Evolutionary conservation across 106 monocot species (phyloP).

Genomic region (Allium sativum): DNA sequence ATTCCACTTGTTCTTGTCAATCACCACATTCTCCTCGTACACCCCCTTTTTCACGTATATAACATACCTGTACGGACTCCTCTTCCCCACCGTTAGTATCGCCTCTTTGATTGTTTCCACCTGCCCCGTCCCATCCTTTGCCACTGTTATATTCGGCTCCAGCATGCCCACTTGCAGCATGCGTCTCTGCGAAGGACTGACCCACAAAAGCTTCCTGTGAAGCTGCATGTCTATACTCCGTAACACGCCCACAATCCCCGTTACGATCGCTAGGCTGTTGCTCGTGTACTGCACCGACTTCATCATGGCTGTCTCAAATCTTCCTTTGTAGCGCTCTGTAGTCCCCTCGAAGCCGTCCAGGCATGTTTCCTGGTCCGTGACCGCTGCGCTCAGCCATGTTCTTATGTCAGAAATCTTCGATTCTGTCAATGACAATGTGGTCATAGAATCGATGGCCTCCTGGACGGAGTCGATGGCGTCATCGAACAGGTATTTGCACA

Average conservation of each 20-base stretch:
- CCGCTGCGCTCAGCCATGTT: slow-evolving; percentile 36
- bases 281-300: slow-evolving; percentile 29
- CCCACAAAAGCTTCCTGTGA: slow-evolving; percentile 30
- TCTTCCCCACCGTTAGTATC: slow-evolving; percentile 19
- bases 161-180: neutral
- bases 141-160: slow-evolving; percentile 40
- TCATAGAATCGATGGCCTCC: neutral
- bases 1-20: too few relatives aligned
- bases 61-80: slow-evolving; percentile 1
- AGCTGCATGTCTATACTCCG: slow-evolving; percentile 8
- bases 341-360: slow-evolving; percentile 43
- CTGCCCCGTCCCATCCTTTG: slow-evolving; percentile 33
- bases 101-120: slow-evolving; percentile 41
- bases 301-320: slow-evolving; percentile 26
- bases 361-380: slow-evolving; percentile 31
- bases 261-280: slow-evolving; percentile 30
- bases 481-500: slow-evolving; percentile 39
- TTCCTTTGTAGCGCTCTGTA: slow-evolving; percentile 1
- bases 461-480: slow-evolving; percentile 10
- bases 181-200: slow-evolving; percentile 8
- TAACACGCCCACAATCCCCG: slow-evolving; percentile 14
- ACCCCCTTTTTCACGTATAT: too few relatives aligned
- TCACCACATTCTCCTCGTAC: too few relatives aligned
- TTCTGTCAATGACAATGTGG: slow-evolving; percentile 11
- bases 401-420: slow-evolving; percentile 22